Conservation (phyloP, 2,329 filamentous ascomycete genomes). For the Alternaria sp. region DNA sequence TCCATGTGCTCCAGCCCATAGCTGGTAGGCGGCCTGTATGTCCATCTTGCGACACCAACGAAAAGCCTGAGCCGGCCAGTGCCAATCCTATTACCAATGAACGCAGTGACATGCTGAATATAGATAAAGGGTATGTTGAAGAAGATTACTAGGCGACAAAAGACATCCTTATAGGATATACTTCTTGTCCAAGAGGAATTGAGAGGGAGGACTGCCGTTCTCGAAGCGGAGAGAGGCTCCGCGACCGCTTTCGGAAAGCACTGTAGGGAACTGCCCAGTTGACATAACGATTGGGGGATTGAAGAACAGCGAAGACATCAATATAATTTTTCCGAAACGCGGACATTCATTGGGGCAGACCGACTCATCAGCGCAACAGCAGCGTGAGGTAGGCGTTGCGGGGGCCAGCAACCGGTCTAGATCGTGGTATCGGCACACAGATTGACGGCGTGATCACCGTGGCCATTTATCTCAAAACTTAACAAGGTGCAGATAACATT, state of each 20-base stretch:
- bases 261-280: too few species aligned
- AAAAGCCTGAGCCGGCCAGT: neutral
- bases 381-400: neutral
- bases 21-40: conserved; percentile 23
- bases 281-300: neutral
- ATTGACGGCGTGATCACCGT: neutral
- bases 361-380: neutral
- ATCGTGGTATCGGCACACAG: neutral
- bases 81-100: neutral
- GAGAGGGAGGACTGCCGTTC: neutral
- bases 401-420: neutral
- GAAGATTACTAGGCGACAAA: neutral
- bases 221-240: neutral
- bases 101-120: neutral
- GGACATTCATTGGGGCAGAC: neutral
- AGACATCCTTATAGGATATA: neutral
- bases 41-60: conserved; percentile 18
- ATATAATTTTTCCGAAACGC: neutral
- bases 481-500: neutral
- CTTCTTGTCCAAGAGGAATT: neutral
- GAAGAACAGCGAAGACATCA: neutral
- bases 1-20: conserved; percentile 35
- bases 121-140: neutral
- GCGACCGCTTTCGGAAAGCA: neutral
- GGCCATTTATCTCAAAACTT: neutral